Base-by-base conservation (phyloP, 768 basidiomycete species). In the Tulasnella sp. region DNA sequence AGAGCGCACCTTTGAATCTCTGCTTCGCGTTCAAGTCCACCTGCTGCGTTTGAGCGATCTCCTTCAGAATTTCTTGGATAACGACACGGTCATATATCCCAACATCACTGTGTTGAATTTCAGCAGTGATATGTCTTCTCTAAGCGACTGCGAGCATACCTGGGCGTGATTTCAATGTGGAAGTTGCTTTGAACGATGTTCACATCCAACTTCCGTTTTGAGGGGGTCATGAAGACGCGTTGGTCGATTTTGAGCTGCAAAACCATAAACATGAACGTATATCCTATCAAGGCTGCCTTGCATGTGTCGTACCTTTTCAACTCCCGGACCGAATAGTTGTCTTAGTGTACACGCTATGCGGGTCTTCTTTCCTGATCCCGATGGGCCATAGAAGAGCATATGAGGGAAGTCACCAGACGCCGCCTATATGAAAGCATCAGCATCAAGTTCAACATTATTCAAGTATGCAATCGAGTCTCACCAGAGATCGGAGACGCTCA, bases 11-110 rank as follows among this genome's bases (percentile, higher is more conserved):
- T 77, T 99, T 99, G 74, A 99, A 99, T 60, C 89, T 79, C 66
- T 99, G 93, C 70, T 88, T 94, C 2, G 95, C 95, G 68, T 81
- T 89, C 64, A 97, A 72, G 73, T 99, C 95, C 9, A 99, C 92
- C 70, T 98, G 95, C 70, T 99, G 95, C 1, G 94, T 99, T 71
- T 97, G 94, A 1, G 95, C 95, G 66, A 99, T 97, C 73, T 98
- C 95, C 71, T 98, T 99, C 60, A 99, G 72, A 47, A 99, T 79
- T 67, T 99, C 95, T 68, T 98, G 95, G 53, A 99, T 91, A 51
- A 99, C 92, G 1, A 93, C 80, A 63, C 95, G 78, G 70, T 99
- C 95, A 67, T 87, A 96, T 67, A 85, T 95, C 11, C 95, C 95
- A 0, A 93, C 93, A 73, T 99, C 95, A 65, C 95, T 98, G 69